Evolutionary conservation across 352 stramenopile genomes (phyloP), one percentile per base, ranked within the genome.

Genomic region (Phytophthora colocasiae): DNA sequence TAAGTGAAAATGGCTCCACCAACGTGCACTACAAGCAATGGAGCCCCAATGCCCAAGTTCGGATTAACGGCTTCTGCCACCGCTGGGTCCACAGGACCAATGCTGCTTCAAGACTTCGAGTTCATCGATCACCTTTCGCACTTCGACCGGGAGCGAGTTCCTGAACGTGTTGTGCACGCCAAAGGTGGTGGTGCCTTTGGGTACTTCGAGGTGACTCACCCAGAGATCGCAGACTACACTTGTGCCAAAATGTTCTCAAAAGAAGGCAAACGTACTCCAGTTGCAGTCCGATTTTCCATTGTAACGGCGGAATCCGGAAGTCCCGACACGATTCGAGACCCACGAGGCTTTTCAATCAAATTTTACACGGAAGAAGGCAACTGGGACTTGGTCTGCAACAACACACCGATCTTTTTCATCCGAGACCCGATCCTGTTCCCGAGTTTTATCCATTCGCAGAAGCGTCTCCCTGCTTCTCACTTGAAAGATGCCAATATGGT

Each of bases 331-430:
- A 87, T 78, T 3, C 80, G 91, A 8, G 88, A 97, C 53, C 87
- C 89, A 4, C 78, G 91, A 3, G 91, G 91, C 1, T 97, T 97
- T 62, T 82, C 91, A 3, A 41, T 97, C 15, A 97, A 97, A 62
- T 97, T 97, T 63, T 97, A 97, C 77, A 96, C 89, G 11, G 82
- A 96, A 58, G 91, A 97, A 54, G 91, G 91, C 29, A 97, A 97
- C 58, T 97, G 80, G 84, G 91, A 97, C 64, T 65, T 97, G 6
- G 90, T 97, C 26, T 71, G 81, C 29, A 97, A 96, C 77, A 97
- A 97, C 68, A 96, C 88, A 31, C 91, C 91, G 2, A 88, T 97
- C 31, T 97, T 97, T 66, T 97, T 97, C 76, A 87, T 97, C 47
- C 81, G 90, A 8, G 90, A 97, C 69, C 87, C 89, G n/a, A 92